Percentiles rank a stretch among this genome's conserved stretches.
These are phyloP conservation scores for Corynascus novoguineensis DNA, from an alignment of 495 filamentous ascomycete genomes.

Conservation along the genomic window DNA sequence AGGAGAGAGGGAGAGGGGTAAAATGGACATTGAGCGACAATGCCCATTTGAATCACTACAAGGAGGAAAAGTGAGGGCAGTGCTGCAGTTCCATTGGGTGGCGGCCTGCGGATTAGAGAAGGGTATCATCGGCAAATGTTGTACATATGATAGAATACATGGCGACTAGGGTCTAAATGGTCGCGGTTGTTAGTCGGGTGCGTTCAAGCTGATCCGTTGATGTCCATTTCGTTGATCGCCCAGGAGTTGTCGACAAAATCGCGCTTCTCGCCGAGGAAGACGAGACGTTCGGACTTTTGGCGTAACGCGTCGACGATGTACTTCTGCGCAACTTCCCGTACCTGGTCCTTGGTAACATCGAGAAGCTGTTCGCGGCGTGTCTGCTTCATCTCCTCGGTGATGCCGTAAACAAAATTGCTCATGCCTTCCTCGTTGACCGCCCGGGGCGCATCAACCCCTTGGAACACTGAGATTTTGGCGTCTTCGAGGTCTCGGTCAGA, in stretches of 20 bases:
- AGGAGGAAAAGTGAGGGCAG: no score
- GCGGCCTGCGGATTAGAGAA: constrained; percentile 29
- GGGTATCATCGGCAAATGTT: constrained; percentile 42
- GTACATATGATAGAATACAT: constrained; percentile 29
- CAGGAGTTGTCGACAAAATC: constrained; percentile 60
- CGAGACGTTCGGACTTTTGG: constrained; percentile 48
- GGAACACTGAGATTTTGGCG: constrained; percentile 91
- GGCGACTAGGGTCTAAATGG: neutral
- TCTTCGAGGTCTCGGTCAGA: constrained; percentile 84
- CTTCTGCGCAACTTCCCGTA: constrained; percentile 72
- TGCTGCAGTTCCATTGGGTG: neutral
- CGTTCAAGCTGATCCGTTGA: constrained; percentile 34
- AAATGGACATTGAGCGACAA: no score
- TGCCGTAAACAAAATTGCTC: constrained; percentile 73
- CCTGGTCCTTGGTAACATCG: constrained; percentile 76
- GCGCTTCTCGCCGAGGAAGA: constrained; percentile 79
- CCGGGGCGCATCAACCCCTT: constrained; percentile 86
- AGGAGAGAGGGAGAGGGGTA: constrained; percentile 1
- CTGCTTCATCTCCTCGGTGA: constrained; percentile 87
- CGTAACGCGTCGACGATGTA: constrained; percentile 70
- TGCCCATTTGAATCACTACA: no score
- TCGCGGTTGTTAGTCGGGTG: neutral
- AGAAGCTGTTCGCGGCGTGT: constrained; percentile 76
- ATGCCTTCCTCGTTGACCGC: constrained; percentile 86
- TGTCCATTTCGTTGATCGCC: constrained; percentile 49